phyloP scores from a whole-genome alignment of 495 filamentous ascomycete species.

The Penicillium ochrochloron region DNA sequence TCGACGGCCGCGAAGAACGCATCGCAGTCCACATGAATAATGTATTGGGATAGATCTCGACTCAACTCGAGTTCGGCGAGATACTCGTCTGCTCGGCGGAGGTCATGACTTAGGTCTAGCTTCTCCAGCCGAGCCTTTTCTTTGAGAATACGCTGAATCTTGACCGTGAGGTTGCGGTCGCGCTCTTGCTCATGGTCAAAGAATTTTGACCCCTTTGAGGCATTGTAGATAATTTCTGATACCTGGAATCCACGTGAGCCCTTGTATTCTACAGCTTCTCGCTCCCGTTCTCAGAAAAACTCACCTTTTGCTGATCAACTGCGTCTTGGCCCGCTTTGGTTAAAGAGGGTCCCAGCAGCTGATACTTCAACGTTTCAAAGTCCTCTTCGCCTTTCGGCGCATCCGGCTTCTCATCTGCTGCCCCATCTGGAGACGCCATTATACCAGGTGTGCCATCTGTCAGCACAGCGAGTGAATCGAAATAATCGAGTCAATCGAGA shows the following conservation, averaged over 20 bases:
- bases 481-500: neutral
- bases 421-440: conserved; percentile 33
- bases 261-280: neutral
- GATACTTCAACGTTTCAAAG: conserved; percentile 65
- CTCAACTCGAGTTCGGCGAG: conserved; percentile 76
- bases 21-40: conserved; percentile 96
- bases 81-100: conserved; percentile 78
- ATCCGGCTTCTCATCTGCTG: conserved; percentile 20
- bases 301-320: conserved; percentile 88
- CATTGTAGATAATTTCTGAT: conserved; percentile 97
- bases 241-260: conserved; percentile 55
- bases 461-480: conserved; percentile 20
- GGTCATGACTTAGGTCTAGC: conserved; percentile 72
- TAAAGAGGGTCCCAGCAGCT: conserved; percentile 87
- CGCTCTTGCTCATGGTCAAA: conserved; percentile 88
- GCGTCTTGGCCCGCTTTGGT: conserved; percentile 93
- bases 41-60: conserved; percentile 80
- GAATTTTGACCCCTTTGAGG: conserved; percentile 95
- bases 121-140: conserved; percentile 78
- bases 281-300: neutral
- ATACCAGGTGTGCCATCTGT: conserved; percentile 25
- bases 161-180: conserved; percentile 82
- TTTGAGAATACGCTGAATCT: conserved; percentile 79
- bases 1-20: conserved; percentile 98
- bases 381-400: conserved; percentile 26